Conservation (phyloP, 2,329 filamentous ascomycete genomes). For the Diaporthe ampelina region DNA sequence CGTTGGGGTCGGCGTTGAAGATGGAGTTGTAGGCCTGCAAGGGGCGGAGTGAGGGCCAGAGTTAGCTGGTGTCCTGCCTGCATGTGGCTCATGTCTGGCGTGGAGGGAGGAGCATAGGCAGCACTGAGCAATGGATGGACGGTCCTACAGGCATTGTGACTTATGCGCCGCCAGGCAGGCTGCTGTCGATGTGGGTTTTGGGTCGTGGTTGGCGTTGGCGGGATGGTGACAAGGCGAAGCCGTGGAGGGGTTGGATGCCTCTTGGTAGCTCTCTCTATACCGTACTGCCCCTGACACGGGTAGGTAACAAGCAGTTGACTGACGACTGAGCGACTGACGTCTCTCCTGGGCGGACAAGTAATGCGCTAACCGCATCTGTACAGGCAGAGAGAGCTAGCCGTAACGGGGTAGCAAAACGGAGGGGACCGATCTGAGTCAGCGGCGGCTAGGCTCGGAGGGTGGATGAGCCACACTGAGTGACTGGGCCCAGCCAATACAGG, state of each 20-base stretch:
- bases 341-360: constrained; percentile 6
- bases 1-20: constrained; percentile 86
- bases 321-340: constrained; percentile 31
- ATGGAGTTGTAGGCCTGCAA: constrained; percentile 95
- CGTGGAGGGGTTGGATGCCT: constrained; percentile 34
- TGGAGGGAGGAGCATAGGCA: not conserved
- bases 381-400: not conserved
- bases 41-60: constrained; percentile 38
- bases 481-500: too few species aligned
- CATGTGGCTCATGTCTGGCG: not conserved
- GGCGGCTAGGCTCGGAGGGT: constrained; percentile 3
- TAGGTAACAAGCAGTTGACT: constrained; percentile 20
- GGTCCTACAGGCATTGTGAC: constrained; percentile 45
- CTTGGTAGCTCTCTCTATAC: constrained; percentile 19
- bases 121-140: not conserved
- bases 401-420: not conserved
- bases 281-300: constrained; percentile 31
- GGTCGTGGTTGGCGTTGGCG: not conserved
- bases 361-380: constrained; percentile 15
- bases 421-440: constrained; percentile 21
- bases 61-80: constrained; percentile 13
- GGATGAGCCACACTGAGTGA: constrained; percentile 31
- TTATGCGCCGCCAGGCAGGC: constrained; percentile 39
- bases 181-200: constrained; percentile 41
- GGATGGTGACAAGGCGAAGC: constrained; percentile 9